Percentiles rank a stretch among this genome's conserved stretches.
phyloP scores from a whole-genome alignment of 169 alveolate species.

The Eimeria acervulina region DNA sequence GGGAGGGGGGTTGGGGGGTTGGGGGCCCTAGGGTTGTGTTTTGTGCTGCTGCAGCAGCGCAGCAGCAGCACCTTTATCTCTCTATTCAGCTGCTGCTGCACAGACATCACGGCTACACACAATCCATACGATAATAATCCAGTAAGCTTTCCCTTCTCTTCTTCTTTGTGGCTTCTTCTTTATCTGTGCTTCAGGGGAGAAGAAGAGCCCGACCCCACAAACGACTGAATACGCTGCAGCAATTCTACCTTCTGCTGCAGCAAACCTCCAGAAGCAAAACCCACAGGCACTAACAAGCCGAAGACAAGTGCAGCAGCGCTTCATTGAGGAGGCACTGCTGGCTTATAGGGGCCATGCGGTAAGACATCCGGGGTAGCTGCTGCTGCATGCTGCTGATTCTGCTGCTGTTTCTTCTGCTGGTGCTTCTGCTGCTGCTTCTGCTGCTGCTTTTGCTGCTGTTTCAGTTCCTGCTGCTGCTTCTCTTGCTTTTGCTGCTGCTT shows the following conservation, averaged over 20 bases:
- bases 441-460: neutral
- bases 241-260: too few relatives aligned
- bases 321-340: neutral
- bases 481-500: neutral
- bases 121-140: too few relatives aligned
- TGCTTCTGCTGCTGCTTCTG: neutral
- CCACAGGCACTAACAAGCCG: neutral
- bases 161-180: too few relatives aligned
- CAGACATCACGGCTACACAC: too few relatives aligned
- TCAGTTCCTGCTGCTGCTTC: neutral
- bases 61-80: too few relatives aligned
- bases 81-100: too few relatives aligned
- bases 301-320: neutral
- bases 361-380: neutral
- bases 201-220: too few relatives aligned
- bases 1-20: too few relatives aligned
- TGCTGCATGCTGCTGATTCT: neutral
- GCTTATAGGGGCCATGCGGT: neutral
- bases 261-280: neutral
- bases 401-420: neutral
- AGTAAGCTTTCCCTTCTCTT: too few relatives aligned
- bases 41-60: too few relatives aligned
- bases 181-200: too few relatives aligned
- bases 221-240: neutral
- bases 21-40: too few relatives aligned